Conservation (phyloP, 2,329 filamentous ascomycete genomes). For the Botrytis tulipae region DNA sequence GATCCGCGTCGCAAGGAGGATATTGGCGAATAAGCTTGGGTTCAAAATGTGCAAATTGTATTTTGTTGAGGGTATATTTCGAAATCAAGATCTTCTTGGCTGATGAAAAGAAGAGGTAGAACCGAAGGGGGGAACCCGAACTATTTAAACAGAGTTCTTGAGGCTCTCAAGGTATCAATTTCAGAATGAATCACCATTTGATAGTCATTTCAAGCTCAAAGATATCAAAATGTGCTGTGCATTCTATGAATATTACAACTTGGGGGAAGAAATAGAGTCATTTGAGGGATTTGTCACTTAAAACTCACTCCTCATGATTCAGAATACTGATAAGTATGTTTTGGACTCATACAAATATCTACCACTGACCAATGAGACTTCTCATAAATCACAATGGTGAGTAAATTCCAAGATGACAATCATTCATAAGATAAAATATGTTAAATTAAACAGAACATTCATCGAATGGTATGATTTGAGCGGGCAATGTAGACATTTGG, state of each 20-base stretch:
- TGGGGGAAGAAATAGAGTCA: background rate
- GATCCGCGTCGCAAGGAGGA: too few species aligned
- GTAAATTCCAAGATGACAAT: background rate
- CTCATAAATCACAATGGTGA: background rate
- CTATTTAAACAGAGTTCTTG: background rate
- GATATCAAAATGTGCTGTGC: background rate
- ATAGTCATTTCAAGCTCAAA: background rate
- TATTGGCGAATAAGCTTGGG: too few species aligned
- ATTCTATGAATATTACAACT: background rate
- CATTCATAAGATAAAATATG: background rate
- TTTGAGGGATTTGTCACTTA: background rate
- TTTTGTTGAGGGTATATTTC: background rate
- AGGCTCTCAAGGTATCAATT: background rate
- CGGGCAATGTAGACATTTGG: background rate
- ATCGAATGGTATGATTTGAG: background rate
- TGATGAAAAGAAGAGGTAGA: background rate
- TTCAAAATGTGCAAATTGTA: too few species aligned
- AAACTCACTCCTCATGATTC: background rate
- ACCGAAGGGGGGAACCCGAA: too few species aligned
- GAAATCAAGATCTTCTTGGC: background rate
- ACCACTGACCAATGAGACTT: background rate
- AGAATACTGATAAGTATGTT: background rate
- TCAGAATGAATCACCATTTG: background rate
- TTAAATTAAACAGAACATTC: background rate
- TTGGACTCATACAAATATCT: background rate